Base-by-base conservation (phyloP, 306 rosid species). In the Cucumis hystrix region DNA sequence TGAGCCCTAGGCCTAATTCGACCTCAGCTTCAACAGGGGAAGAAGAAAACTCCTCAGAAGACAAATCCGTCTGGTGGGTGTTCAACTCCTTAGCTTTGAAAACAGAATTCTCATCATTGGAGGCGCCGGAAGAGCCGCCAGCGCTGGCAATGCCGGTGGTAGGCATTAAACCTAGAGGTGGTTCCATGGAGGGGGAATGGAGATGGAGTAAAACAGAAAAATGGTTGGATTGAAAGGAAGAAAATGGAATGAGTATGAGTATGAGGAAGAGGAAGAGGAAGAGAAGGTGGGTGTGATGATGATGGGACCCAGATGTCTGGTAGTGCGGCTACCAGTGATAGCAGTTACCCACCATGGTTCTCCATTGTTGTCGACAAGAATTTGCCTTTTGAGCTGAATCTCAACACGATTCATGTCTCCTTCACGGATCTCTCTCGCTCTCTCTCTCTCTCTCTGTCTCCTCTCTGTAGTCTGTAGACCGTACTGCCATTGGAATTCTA, bases 1-100 rank as follows among this genome's bases (percentile, higher is more conserved):
- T 80, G n/a, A 83, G 81, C 56, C 83, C 83, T 30, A 84, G 39
- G 51, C 86, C 87, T 55, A 89, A 77, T 74, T 88, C 90, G 68
- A 87, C 77, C 79, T 87, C 91, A 12, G 89, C 67, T 58, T 86
- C 93, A 43, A 77, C 74, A 20, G 77, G 77, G 83, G 45, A 80
- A 0, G 45, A 82, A 0, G 89, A 85, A 37, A 87, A 82, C 23
- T 76, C 87, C 78, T 84, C 92, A n/a, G 80, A 78, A 0, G 86
- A 69, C 83, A 83, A 78, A 61, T 78, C 87, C 7, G 43, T 77
- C 83, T 25, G 74, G 20, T 21, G 35, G 1, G 1, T 41, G 18
- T 69, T n/a, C 12, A 41, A 18, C 10, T 40, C 73, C 15, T 20
- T 47, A 1, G 73, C 73, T 30, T 67, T n/a, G 30, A 54, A 67